phyloP scores from a whole-genome alignment of 2,329 filamentous ascomycete species.

The Diaporthe ampelina region DNA sequence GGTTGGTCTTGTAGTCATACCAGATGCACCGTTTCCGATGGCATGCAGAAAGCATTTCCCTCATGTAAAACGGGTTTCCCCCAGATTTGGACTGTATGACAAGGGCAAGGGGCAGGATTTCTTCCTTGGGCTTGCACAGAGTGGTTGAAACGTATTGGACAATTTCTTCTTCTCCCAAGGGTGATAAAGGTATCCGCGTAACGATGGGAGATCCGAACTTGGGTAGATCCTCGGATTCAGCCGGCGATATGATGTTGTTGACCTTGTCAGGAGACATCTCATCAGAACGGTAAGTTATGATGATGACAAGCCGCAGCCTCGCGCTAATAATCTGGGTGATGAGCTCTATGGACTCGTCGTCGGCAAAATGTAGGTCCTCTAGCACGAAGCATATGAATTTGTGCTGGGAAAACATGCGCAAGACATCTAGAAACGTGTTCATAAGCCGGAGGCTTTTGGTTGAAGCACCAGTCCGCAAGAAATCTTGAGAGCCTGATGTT shows the following conservation, averaged over 20 bases:
- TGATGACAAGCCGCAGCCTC: constrained; percentile 84
- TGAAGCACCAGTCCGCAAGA: constrained; percentile 69
- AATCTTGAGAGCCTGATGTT: constrained; percentile 70
- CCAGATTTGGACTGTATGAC: constrained; percentile 91
- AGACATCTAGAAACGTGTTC: constrained; percentile 88
- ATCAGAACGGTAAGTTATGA: constrained; percentile 81
- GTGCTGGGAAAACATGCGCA: constrained; percentile 84
- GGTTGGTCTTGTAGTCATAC: constrained; percentile 84
- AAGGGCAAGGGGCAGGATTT: constrained; percentile 82
- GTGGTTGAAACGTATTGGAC: constrained; percentile 86
- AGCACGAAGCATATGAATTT: constrained; percentile 91
- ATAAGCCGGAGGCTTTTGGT: constrained; percentile 81
- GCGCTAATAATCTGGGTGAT: constrained; percentile 84
- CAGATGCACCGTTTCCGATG: constrained; percentile 87
- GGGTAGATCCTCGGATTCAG: constrained; percentile 65
- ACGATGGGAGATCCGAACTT: constrained; percentile 66
- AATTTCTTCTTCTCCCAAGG: constrained; percentile 84
- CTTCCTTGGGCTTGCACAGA: constrained; percentile 79
- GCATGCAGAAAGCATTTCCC: constrained; percentile 90
- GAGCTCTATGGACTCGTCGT: constrained; percentile 87
- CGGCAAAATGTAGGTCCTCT: constrained; percentile 92
- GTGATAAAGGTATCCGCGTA: constrained; percentile 79
- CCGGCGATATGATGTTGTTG: constrained; percentile 66
- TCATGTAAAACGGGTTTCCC: constrained; percentile 91
- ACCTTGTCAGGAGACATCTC: constrained; percentile 71